Evolutionary conservation across 176 grass and related monocot species (phyloP), one percentile per base, ranked within the genome.

Genomic region (Aegilops umbellulata): DNA sequence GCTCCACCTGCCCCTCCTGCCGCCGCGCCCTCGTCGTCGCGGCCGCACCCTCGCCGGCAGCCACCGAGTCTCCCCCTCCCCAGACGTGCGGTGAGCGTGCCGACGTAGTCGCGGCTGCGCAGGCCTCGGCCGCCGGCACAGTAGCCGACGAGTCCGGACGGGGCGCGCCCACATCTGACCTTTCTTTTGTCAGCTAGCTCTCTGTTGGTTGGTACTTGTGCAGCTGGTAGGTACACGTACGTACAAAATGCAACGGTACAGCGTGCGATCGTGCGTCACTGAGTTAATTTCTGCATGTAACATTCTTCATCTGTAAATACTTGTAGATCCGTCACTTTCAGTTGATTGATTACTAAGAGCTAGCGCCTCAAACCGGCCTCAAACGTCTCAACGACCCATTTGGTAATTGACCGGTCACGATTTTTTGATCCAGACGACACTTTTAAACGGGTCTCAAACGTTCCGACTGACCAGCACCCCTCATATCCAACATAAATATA

Each of bases 1-100:
- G 75, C 79, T 90, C 93, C 57, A 90, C 91, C 17, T 98, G 95
- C 80, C 95, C 95, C 0, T 92, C 95, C 64, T 96, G 95, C 90
- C 95, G 95, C 77, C 86, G 63, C 51, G 68, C 83, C 42, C 88
- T 95, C 49, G 53, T 91, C 2, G 65, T 88, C 23, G 35, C 57
- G 61, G 61, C 78, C 20, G 7, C 77, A 22, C 15, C 2, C 6
- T 10, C 58, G 44, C 60, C 1, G 22, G 36, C 29, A 0, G 16
- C 49, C 42, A 35, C 10, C 41, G 67, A 39, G 14, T 39, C 65
- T 0, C 65, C 19, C 6, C 27, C 60, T 20, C 17, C 5, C 0
- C 51, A 2, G 13, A 38, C 60, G 87, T 39, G 79, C 42, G 13
- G 39, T 11, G 29, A 32, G 23, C 25, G 5, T 23, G 64, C 64